phyloP scores from a whole-genome alignment of 2,329 filamentous ascomycete species.

The Amauroascus verrucosus region DNA sequence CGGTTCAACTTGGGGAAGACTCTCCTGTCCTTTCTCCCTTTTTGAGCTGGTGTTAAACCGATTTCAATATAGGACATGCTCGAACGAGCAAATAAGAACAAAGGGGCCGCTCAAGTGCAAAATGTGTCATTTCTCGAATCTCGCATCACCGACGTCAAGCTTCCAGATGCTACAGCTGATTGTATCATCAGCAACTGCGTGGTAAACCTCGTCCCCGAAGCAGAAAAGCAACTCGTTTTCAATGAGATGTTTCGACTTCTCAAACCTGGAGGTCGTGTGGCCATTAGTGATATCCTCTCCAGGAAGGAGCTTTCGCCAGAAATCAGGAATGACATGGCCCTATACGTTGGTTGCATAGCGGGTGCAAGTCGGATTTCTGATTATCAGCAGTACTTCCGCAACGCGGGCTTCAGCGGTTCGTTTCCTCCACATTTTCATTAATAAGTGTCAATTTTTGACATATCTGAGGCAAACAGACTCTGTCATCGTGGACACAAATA shows the following conservation, averaged over 20 bases:
- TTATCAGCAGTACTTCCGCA: constrained; percentile 44
- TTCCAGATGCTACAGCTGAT: constrained; percentile 38
- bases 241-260: constrained; percentile 49
- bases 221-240: constrained; percentile 47
- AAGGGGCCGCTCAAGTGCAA: constrained; percentile 25
- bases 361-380: constrained; percentile 45
- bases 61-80: constrained; percentile 44
- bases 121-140: constrained; percentile 46
- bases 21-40: background rate
- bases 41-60: background rate
- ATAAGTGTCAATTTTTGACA: background rate
- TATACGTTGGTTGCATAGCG: constrained; percentile 53
- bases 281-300: constrained; percentile 51
- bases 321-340: constrained; percentile 41
- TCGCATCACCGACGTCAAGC: constrained; percentile 42
- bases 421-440: background rate
- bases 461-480: constrained; percentile 27
- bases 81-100: constrained; percentile 40
- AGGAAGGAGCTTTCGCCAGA: constrained; percentile 40
- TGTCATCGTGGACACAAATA: constrained; percentile 38
- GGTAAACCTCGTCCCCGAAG: constrained; percentile 47
- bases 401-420: constrained; percentile 44
- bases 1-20: no score
- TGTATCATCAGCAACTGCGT: constrained; percentile 56
- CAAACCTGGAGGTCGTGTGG: constrained; percentile 48